Evolutionary conservation across 495 filamentous ascomycete species (phyloP), one percentile per base, ranked within the genome.

Genomic region (Annulohypoxylon bovei): DNA sequence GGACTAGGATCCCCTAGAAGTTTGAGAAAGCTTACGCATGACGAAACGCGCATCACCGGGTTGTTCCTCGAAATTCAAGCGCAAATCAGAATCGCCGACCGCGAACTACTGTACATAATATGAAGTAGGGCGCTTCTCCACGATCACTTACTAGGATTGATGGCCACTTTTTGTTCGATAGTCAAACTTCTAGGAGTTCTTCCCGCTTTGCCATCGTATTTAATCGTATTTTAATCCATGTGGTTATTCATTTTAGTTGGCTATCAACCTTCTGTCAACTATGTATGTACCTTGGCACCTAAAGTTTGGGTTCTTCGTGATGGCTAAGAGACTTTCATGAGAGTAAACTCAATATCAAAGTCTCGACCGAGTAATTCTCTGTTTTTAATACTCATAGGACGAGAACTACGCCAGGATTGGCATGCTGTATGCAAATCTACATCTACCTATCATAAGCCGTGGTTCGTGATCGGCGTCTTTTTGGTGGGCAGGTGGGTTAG

Each of bases 21-120:
- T 72, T 72, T 72, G 64, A 68, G 60, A 68, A 64, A 61, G 60
- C 60, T 68, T 37, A 65, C 64, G 64, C 69, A 67, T 65, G 16
- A 65, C 40, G 16, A 67, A 40, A 67, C 69, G 32, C 61, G 37
- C 27, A 27, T 18, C 49, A 32, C 57, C 14, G 20, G 58, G 23
- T 32, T 28, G 18, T 28, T 28, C 35, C 46, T 52, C 16, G 20
- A 54, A 54, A 27, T 57, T 56, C 55, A 60, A 53, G 61, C 55
- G 52, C 47, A 64, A 70, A 70, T 70, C 55, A 65, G 28, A 59
- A 47, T 54, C 52, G 23, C 16, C 5, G 27, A 55, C 20, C 58
- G 55, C 7, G n/a, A 52, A 42, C 7, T 22, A 40, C 32, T 16
- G 14, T 42, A 35, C 30, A n/a, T n/a, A n/a, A 42, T 42, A 42